Base-by-base conservation (phyloP, 2,329 filamentous ascomycete species). In the Chrysoporthe deuterocubensis region DNA sequence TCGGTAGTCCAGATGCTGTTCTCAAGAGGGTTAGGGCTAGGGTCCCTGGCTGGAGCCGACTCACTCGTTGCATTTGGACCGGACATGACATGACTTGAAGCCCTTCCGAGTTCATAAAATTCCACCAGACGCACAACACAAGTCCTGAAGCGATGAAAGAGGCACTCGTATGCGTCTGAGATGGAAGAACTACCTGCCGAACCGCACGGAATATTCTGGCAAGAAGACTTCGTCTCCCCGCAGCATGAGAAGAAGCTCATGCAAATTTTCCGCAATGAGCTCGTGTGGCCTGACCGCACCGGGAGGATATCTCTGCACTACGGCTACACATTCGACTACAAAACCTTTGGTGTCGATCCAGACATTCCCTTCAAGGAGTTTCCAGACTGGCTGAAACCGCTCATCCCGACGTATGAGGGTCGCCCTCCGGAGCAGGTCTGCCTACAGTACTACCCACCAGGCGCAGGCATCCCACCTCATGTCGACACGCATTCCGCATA, bases 381-480 rank as follows among this genome's bases (percentile, higher is more conserved):
- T 37, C 85, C 85, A 0, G 78, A 76, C 1, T 87, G 85, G 84
- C 77, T 87, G 0, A 68, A 75, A 3, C 82, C 83, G 0, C 76
- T 87, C 1, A 77, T 87, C 3, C 82, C 85, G 0, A 75, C 73
- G 2, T 75, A 78, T 0, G 83, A 85, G 67, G 70, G 70, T 1
- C 78, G 82, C 0, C 79, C 78, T 0, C 85, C 85, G 0, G 85
- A 87, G 63, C 87, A 89, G 73, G 85, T 89, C 71, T 88, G 85
- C 71, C 76, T 88, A 18, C 86, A 89, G 75, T 83, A 87, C 73
- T 89, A 89, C 72, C 84, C 87, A 0, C 86, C 86, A 0, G 87
- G 87, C 6, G 79, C 83, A 0, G 87, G 87, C 1, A 89, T 89
- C 71, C 87, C 87, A 11, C 87, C 87, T 0, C 87, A 89, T 71